Evolutionary conservation across 2,329 filamentous ascomycete genomes (phyloP).

Genomic region (Nakataea oryzae): DNA sequence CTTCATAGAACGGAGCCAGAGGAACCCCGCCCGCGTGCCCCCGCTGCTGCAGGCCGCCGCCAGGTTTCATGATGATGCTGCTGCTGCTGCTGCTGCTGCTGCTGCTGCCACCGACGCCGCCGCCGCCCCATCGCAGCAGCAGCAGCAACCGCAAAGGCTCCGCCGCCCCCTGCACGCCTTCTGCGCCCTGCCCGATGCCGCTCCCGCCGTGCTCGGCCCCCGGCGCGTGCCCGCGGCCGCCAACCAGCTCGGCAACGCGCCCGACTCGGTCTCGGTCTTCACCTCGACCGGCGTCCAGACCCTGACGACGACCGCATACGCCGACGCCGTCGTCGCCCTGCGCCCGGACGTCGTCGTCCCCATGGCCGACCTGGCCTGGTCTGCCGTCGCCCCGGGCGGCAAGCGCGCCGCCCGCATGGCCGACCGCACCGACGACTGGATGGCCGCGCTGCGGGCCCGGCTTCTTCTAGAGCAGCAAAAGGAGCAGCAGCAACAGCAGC

Average conservation of each 20-base stretch:
- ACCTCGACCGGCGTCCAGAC: conserved; percentile 79
- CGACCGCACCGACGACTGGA: conserved; percentile 76
- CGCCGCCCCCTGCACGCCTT: conserved; percentile 62
- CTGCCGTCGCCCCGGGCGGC: conserved; percentile 33
- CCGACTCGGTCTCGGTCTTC: conserved; percentile 62
- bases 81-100: too few relatives aligned
- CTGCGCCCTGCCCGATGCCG: conserved; percentile 56
- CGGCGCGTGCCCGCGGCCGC: conserved; percentile 67
- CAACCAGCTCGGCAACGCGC: conserved; percentile 60
- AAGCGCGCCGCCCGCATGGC: conserved; percentile 78
- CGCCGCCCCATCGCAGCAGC: too few relatives aligned
- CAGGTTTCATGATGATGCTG: too few relatives aligned
- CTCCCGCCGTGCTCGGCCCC: conserved; percentile 63
- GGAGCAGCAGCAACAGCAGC: neutral
- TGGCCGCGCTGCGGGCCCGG: conserved; percentile 56
- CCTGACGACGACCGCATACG: conserved; percentile 60
- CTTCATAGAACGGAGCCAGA: conserved; percentile 46
- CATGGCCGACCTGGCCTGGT: conserved; percentile 56
- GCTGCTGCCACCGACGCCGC: neutral
- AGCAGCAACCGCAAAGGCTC: conserved; percentile 5
- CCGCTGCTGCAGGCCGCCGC: conserved; percentile 32
- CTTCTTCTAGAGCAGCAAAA: conserved; percentile 16
- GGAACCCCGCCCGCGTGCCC: conserved; percentile 28
- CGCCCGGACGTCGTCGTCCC: conserved; percentile 73
- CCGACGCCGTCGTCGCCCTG: conserved; percentile 50